Conservation (phyloP, 2,329 filamentous ascomycete species). For the Cordyceps cicadae region DNA sequence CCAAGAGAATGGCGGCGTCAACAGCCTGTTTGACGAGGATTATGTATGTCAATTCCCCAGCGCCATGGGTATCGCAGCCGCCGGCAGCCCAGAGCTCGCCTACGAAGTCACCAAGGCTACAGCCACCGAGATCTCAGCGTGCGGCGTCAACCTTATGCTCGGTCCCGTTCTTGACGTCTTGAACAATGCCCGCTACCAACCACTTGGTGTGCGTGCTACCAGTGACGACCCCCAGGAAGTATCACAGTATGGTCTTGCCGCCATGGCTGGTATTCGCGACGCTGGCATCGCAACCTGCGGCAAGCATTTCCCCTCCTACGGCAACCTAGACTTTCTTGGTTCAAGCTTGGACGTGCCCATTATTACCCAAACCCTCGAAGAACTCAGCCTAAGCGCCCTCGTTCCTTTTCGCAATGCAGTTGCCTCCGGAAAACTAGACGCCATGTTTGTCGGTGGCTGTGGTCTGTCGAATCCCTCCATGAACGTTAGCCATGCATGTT, state of each 20-base stretch:
- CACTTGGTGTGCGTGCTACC: constrained; percentile 78
- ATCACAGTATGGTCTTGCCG: constrained; percentile 82
- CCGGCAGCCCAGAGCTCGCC: constrained; percentile 73
- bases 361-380: constrained; percentile 89
- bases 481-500: constrained; percentile 90
- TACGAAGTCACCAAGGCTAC: constrained; percentile 90
- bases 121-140: constrained; percentile 82
- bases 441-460: constrained; percentile 93
- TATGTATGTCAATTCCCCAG: constrained; percentile 95
- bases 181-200: constrained; percentile 86
- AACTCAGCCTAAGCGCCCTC: constrained; percentile 82
- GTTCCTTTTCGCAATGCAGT: constrained; percentile 91
- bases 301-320: constrained; percentile 95
- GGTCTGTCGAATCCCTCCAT: constrained; percentile 86
- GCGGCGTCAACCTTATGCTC: constrained; percentile 92
- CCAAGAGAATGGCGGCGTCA: constrained; percentile 97
- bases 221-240: constrained; percentile 94
- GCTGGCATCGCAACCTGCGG: constrained; percentile 83
- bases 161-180: constrained; percentile 90
- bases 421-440: constrained; percentile 69
- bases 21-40: constrained; percentile 91
- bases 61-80: constrained; percentile 93
- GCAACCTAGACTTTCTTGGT: constrained; percentile 86
- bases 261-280: constrained; percentile 87
- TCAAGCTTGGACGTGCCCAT: constrained; percentile 89